phyloP scores from a whole-genome alignment of 768 basidiomycete genomes.

The Tulasnella sp. region DNA sequence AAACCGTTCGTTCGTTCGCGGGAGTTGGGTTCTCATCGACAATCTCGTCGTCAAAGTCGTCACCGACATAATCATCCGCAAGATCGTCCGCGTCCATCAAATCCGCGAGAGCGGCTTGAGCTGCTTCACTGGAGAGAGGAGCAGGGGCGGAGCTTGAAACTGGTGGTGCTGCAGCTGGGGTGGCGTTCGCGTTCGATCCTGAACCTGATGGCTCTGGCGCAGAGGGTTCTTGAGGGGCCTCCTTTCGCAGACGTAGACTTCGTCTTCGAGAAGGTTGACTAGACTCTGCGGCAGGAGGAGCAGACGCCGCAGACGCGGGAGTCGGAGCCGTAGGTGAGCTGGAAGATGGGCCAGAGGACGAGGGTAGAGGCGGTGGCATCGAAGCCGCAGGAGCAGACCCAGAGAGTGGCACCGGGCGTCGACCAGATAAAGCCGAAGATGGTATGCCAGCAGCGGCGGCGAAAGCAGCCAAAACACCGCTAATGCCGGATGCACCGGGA shows the following conservation, averaged over 20 bases:
- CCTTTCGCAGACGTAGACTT: conserved; percentile 81
- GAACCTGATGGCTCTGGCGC: conserved; percentile 45
- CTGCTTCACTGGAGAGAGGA: conserved; percentile 21
- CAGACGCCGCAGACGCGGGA: conserved; percentile 20
- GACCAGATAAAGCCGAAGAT: conserved; percentile 49
- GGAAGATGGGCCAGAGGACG: conserved; percentile 47
- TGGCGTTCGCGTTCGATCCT: conserved; percentile 34
- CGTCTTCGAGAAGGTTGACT: conserved; percentile 56
- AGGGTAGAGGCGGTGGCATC: conserved; percentile 42
- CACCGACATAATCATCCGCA: conserved; percentile 78
- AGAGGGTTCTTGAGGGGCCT: conserved; percentile 40
- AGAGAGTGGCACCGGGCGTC: conserved; percentile 33
- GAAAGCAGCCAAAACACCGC: conserved; percentile 89
- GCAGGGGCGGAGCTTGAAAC: conserved; percentile 35
- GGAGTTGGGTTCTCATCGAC: conserved; percentile 76
- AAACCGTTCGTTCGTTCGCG: conserved; percentile 81
- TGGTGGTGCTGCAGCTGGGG: conserved; percentile 37
- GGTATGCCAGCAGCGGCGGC: conserved; percentile 71
- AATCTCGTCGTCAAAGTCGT: conserved; percentile 66
- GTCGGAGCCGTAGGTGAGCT: conserved; percentile 35
- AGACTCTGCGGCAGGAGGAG: conserved; percentile 1
- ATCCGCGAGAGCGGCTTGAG: conserved; percentile 33
- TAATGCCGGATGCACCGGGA: conserved; percentile 54
- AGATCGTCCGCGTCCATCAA: conserved; percentile 25
- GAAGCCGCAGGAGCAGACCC: conserved; percentile 43